Percentiles rank a stretch among this genome's conserved stretches.
Conservation (phyloP, 495 filamentous ascomycete genomes). For the Daldinia vernicosa region DNA sequence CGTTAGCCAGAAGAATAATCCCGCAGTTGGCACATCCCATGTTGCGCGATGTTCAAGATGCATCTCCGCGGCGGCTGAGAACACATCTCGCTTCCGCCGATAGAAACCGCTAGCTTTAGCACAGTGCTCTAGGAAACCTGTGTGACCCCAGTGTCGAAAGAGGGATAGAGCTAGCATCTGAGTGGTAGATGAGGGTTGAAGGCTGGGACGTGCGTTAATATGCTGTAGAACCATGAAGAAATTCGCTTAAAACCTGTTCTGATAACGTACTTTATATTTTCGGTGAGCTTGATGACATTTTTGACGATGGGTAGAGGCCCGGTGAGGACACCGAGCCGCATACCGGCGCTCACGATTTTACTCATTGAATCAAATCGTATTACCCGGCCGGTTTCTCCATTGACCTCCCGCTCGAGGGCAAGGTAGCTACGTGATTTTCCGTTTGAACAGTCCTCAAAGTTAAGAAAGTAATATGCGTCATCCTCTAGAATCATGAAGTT, state of each 20-base stretch:
- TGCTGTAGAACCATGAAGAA: neutral
- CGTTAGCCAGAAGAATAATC: constrained; percentile 16
- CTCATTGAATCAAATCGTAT: constrained; percentile 15
- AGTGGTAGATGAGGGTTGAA: constrained; percentile 17
- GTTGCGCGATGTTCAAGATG: constrained; percentile 11
- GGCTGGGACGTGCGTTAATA: neutral
- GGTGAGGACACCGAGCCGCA: constrained; percentile 11
- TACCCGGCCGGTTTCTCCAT: constrained; percentile 13
- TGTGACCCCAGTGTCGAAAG: constrained; percentile 8
- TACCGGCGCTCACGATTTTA: constrained; percentile 12
- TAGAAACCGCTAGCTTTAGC: constrained; percentile 11
- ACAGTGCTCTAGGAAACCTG: constrained; percentile 15
- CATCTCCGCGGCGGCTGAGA: constrained; percentile 3
- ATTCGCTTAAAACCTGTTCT: neutral
- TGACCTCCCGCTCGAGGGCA: constrained; percentile 5
- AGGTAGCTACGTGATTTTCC: constrained; percentile 8
- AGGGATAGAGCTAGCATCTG: constrained; percentile 10
- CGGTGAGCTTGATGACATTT: constrained; percentile 15
- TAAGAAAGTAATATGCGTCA: constrained; percentile 18
- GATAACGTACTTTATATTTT: constrained; percentile 10
- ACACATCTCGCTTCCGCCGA: constrained; percentile 4
- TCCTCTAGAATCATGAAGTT: constrained; percentile 19
- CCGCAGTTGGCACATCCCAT: constrained; percentile 13
- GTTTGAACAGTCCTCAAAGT: constrained; percentile 7
- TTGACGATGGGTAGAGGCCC: constrained; percentile 7